Conservation (phyloP, 2,329 filamentous ascomycete species). For the Aspergillus pseudotamarii region DNA sequence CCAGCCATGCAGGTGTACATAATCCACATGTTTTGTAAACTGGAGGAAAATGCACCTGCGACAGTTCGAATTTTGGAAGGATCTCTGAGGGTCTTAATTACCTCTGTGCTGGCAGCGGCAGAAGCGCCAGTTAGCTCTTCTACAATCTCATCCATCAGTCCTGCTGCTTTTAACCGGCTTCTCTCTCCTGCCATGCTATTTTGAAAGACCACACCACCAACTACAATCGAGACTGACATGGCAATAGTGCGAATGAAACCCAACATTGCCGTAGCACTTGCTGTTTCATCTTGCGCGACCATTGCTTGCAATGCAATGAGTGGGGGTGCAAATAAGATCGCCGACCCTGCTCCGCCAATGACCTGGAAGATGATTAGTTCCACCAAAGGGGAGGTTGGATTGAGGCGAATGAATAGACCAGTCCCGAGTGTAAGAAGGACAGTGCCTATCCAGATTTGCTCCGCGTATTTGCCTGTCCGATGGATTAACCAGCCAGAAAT, state of each 20-base stretch:
- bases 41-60: slow-evolving; percentile 49
- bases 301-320: slow-evolving; percentile 58
- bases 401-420: slow-evolving; percentile 50
- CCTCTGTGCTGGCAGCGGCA: slow-evolving; percentile 50
- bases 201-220: slow-evolving; percentile 72
- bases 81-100: slow-evolving; percentile 44
- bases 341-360: slow-evolving; percentile 54
- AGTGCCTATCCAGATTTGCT: slow-evolving; percentile 49
- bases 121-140: slow-evolving; percentile 40
- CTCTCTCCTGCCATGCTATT: slow-evolving; percentile 49
- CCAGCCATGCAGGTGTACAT: slow-evolving; percentile 49
- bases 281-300: slow-evolving; percentile 52
- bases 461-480: slow-evolving; percentile 50
- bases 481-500: slow-evolving; percentile 51
- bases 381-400: slow-evolving; percentile 35
- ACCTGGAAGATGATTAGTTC: slow-evolving; percentile 52
- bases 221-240: slow-evolving; percentile 67
- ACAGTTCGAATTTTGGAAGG: slow-evolving; percentile 39
- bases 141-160: slow-evolving; percentile 27
- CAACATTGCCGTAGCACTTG: slow-evolving; percentile 55
- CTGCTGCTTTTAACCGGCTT: slow-evolving; percentile 55
- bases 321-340: slow-evolving; percentile 55
- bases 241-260: slow-evolving; percentile 66
- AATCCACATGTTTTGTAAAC: slow-evolving; percentile 54
- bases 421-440: slow-evolving; percentile 47